Evolutionary conservation across 192 early-diverging fungal species (phyloP), one percentile per base, ranked within the genome.

Genomic region (Umbelopsis sp.): DNA sequence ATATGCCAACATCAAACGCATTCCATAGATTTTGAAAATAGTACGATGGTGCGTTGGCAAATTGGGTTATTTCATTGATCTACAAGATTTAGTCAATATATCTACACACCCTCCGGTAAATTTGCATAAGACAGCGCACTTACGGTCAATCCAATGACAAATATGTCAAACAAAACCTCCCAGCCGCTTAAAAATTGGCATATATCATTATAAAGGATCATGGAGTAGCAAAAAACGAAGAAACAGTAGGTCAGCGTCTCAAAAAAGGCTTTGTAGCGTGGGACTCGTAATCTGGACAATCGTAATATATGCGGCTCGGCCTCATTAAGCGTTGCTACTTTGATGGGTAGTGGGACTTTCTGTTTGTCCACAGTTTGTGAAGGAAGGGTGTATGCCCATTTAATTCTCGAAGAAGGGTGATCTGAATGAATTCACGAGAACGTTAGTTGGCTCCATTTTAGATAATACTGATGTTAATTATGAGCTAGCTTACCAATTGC

Each of bases 21-120:
- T 81, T 81, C 80, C 80, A 81, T 8, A 81, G 67, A 16, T 77
- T 81, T 44, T 78, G 76, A 71, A 81, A 81, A 55, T 81, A 81
- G 52, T 75, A 77, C 6, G 76, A 70, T 3, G 74, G 73, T 20
- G 80, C 78, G 30, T 75, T 71, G 16, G 69, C 72, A 58, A 81
- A 74, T 30, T 81, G 75, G 1, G 69, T 35, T 23, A 81, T 48
- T 46, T 81, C 80, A 37, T 81, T 76, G 16, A 81, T 75, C 80
- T 81, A 75, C 12, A 46, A 10, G 13, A 22, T 13, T 4, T n/a
- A 37, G 15, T 16, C 48, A 47, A 20, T 4, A 30, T 21, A 21
- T 18, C 5, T 2, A 25, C 13, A 4, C 46, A 3, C 12, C 12
- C 2, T 45, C 11, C 4, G 23, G 11, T 20, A 41, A 6, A 35